Evolutionary conservation across 352 stramenopile genomes (phyloP).

Genomic region (Thalassiosira gravida): DNA sequence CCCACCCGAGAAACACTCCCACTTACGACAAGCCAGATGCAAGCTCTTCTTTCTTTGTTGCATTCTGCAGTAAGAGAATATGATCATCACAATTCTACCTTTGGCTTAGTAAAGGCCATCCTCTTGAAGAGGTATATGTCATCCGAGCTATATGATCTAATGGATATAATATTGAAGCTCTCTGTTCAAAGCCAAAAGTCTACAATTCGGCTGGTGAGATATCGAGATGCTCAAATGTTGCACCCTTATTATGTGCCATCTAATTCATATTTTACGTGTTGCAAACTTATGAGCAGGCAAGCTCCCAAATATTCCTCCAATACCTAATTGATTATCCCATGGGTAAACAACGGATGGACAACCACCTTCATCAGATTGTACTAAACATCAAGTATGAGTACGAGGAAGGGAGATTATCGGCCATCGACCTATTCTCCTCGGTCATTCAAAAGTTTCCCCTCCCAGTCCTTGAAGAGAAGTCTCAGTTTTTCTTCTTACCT

Average conservation of each 20-base stretch:
- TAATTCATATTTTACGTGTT: too few relatives aligned
- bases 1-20: constrained; percentile 47
- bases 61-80: constrained; percentile 90
- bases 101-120: constrained; percentile 92
- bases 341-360: constrained; percentile 90
- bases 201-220: constrained; percentile 86
- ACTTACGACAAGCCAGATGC: constrained; percentile 79
- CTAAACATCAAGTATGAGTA: constrained; percentile 95
- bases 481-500: constrained; percentile 93
- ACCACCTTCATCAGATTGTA: constrained; percentile 93
- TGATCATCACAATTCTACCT: constrained; percentile 94
- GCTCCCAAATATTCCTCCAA: constrained; percentile 79
- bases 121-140: constrained; percentile 89
- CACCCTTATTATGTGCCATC: constrained; percentile 88
- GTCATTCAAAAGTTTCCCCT: constrained; percentile 92
- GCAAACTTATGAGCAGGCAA: constrained; percentile 61
- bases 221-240: constrained; percentile 76
- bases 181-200: constrained; percentile 91
- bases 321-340: constrained; percentile 96
- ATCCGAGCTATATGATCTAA: constrained; percentile 94
- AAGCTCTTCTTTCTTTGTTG: constrained; percentile 91
- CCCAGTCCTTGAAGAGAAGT: constrained; percentile 90
- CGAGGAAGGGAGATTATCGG: constrained; percentile 91
- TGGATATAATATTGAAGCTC: constrained; percentile 92
- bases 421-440: constrained; percentile 89